Conservation (phyloP, 805 yeast species). For the Pichia eremophila region DNA sequence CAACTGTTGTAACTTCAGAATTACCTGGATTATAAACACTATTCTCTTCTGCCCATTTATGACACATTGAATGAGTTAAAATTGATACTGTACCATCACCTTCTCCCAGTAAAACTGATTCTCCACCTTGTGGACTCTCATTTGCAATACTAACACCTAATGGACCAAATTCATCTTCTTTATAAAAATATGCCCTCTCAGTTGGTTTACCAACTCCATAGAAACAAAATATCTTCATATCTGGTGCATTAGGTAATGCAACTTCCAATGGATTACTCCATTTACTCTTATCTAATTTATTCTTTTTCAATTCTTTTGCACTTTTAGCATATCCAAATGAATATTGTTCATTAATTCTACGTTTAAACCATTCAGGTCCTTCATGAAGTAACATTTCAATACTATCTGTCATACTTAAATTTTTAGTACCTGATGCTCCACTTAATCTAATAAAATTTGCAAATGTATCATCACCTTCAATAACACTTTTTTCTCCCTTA, state of each 20-base stretch:
- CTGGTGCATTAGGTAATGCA: constrained; percentile 87
- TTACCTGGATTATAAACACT: constrained; percentile 75
- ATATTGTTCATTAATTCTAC: constrained; percentile 59
- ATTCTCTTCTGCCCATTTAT: constrained; percentile 66
- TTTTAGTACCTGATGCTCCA: constrained; percentile 35
- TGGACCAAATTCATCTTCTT: constrained; percentile 46
- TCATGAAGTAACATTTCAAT: constrained; percentile 54
- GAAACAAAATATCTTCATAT: constrained; percentile 77
- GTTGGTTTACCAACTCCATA: constrained; percentile 98
- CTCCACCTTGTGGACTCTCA: constrained; percentile 34
- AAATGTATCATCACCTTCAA: constrained; percentile 29
- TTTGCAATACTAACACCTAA: constrained; percentile 63
- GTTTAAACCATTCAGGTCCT: constrained; percentile 69
- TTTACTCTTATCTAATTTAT: constrained; percentile 63
- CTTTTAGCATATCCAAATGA: constrained; percentile 69
- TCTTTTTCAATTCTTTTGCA: constrained; percentile 45
- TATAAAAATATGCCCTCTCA: constrained; percentile 84
- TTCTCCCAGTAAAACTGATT: constrained; percentile 75
- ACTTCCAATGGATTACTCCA: constrained; percentile 97
- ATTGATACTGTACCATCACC: constrained; percentile 96
- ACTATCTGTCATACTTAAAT: constrained; percentile 58
- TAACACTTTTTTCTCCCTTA: constrained; percentile 10
- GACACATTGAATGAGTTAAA: constrained; percentile 82
- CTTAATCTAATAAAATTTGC: constrained; percentile 70
- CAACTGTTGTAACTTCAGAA: constrained; percentile 68